Evolutionary conservation across 106 monocot genomes (phyloP).

Genomic region (Dendrobium huoshanense): DNA sequence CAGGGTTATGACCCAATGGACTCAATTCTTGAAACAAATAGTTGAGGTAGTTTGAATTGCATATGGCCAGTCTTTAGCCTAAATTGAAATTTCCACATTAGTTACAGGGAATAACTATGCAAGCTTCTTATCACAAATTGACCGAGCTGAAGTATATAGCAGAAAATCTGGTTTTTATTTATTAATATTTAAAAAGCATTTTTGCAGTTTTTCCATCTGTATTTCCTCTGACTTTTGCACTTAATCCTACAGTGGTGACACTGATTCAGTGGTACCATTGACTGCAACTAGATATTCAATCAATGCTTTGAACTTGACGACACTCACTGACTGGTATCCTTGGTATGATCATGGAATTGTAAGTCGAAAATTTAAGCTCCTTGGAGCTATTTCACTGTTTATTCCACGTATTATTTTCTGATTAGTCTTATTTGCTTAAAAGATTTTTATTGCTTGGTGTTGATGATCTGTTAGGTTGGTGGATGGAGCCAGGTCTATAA

Average conservation of each 20-base stretch:
- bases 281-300: conserved; percentile 95
- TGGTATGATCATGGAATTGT: conserved; percentile 89
- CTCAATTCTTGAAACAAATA: too few species aligned
- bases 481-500: conserved; percentile 95
- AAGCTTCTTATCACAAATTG: too few species aligned
- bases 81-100: too few species aligned
- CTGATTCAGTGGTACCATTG: conserved; percentile 84
- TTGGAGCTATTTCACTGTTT: background rate
- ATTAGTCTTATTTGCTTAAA: background rate
- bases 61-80: too few species aligned
- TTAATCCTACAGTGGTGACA: conserved; percentile 66
- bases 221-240: background rate
- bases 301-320: conserved; percentile 75
- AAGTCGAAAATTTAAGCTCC: conserved; percentile 9
- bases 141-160: too few species aligned
- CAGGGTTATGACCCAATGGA: too few species aligned
- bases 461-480: conserved; percentile 41
- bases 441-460: background rate
- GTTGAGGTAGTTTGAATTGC: too few species aligned
- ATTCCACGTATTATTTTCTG: background rate
- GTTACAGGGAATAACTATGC: too few species aligned
- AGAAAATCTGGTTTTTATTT: too few species aligned
- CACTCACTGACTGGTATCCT: conserved; percentile 68
- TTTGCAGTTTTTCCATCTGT: too few species aligned
- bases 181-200: too few species aligned